A percentile compares a stretch with the other conserved stretches of the same genome.
Evolutionary conservation across 176 grass and related monocot genomes (phyloP).

Genomic region (Thinopyrum elongatum): DNA sequence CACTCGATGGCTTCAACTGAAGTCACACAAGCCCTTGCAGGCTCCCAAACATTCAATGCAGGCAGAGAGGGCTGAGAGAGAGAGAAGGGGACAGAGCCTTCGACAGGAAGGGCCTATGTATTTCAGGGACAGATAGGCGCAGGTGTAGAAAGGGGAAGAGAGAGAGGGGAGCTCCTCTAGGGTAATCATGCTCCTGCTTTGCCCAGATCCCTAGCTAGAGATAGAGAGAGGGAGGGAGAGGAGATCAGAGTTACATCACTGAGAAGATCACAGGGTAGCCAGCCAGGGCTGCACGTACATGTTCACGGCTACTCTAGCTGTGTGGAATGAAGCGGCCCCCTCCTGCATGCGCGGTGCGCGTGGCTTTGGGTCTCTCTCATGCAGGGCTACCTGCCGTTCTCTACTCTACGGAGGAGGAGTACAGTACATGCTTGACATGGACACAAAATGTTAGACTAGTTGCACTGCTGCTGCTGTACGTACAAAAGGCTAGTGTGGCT

Average conservation of each 20-base stretch:
- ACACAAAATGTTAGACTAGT: neutral
- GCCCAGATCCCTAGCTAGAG: neutral
- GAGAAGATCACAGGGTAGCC: slow-evolving; percentile 32
- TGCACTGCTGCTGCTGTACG: neutral
- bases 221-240: neutral
- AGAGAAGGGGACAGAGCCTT: slow-evolving; percentile 16
- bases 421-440: slow-evolving; percentile 15
- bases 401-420: neutral
- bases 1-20: slow-evolving; percentile 42
- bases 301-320: neutral
- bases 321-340: slow-evolving; percentile 1
- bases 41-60: slow-evolving; percentile 24
- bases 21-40: slow-evolving; percentile 41
- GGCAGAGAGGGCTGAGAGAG: neutral
- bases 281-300: neutral
- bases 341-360: neutral
- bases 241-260: slow-evolving; percentile 32
- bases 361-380: slow-evolving; percentile 16
- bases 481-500: slow-evolving; percentile 20
- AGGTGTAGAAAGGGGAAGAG: neutral
- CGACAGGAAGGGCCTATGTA: slow-evolving; percentile 38
- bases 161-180: slow-evolving; percentile 19
- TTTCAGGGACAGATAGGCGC: slow-evolving; percentile 21
- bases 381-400: neutral
- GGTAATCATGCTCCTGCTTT: slow-evolving; percentile 39